Evolutionary conservation across 805 yeast genomes (phyloP), one percentile per base, ranked within the genome.

Genomic region (Debaryomyces castellii): DNA sequence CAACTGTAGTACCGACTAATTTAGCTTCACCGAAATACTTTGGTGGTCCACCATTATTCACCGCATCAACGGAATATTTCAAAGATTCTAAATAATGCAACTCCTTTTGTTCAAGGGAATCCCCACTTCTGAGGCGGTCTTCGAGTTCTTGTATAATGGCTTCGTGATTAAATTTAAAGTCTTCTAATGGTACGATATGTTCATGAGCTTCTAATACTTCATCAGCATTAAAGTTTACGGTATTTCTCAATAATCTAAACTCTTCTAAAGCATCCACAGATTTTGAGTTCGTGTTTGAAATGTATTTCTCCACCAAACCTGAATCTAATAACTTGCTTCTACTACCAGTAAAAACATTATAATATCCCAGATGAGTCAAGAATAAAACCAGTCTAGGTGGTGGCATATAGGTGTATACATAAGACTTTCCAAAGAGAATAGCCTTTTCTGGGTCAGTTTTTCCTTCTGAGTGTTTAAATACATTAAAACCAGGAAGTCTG

Each of bases 401-500:
- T 1, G 69, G 67, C 70, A 70, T 70, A 42, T 74, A 71, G 35
- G 71, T 72, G 40, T 71, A 53, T 4, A 77, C 53, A 45, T 63
- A 75, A 9, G 77, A 68, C 44, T 60, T 66, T 3, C 70, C 59
- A 12, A 69, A 68, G 3, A 71, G 25, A 1, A 59, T 51, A 38
- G 69, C 65, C 20, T 54, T 36, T 4, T 53, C 51, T 39, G 51
- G 59, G 1, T 59, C 52, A 1, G 71, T 55, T 34, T 74, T 60
- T 16, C 67, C 69, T 1, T 69, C 53, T 45, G 64, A 54, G 14
- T 18, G 24, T 14, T 42, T 41, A 43, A 55, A 63, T 1, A 76
- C 60, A 50, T 74, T 77, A 50, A 72, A 72, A 0, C 77, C 76
- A 1, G 73, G 22, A 17, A 51, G 41, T 10, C 32, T 28, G 4